Evolutionary conservation across 768 basidiomycete genomes (phyloP), one percentile per base, ranked within the genome.

Genomic region (Wakefieldia striispora): DNA sequence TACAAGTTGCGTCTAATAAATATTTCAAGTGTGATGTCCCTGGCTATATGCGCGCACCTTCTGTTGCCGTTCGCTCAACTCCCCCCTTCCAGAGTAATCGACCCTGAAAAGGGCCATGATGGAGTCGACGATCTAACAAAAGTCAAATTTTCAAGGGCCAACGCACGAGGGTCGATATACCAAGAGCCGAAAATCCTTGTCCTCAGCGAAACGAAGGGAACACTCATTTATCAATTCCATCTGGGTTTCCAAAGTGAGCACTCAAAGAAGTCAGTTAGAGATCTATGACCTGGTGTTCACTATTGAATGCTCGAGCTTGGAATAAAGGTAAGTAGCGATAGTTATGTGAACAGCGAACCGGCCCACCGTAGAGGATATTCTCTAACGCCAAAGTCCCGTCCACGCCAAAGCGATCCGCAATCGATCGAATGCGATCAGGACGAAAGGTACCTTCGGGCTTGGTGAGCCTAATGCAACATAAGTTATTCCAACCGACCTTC

Each of bases 101-200:
- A 93, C 90, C 17, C 93, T 83, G 68, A 98, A 98, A 6, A 95
- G 78, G 24, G 95, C 95, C 91, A 98, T 95, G 53, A 97, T 95
- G 59, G 91, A 94, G 65, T 97, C 95, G 31, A 97, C 81, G 50
- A 97, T 93, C 87, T 95, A 61, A 6, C 31, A 23, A 49, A 20
- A 20, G 33, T 69, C 36, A 64, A n/a, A 43, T 42, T 17, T 8
- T 16, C 11, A 19, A 40, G 20, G 8, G 45, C 2, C n/a, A n/a
- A 26, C 13, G 19, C 7, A 12, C 16, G n/a, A 31, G 3, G n/a
- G 9, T 12, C 33, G 50, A 51, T 61, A 26, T 59, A 86, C 87
- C 61, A 91, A 69, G 24, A 90, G 75, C 40, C 83, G 75, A 59
- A 84, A 92, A 60, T 89, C 86, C 61, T 88, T 91, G 66, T 93